Base-by-base conservation (phyloP, 106 monocot species). In the Gastrodia elata region DNA sequence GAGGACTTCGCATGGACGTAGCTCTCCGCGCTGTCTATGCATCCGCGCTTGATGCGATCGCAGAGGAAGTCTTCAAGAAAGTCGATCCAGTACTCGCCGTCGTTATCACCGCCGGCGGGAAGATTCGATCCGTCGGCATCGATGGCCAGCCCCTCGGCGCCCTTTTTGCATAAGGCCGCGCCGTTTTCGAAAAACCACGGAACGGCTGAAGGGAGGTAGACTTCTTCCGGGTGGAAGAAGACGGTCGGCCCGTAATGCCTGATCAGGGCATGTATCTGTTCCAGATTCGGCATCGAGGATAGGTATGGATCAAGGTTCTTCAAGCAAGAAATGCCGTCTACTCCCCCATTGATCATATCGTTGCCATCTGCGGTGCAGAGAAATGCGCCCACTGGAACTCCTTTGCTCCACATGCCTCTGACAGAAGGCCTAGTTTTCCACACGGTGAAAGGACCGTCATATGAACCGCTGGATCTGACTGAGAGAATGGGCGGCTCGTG, bases 71-170 rank as follows among this genome's bases (percentile, higher is more conserved):
- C 77, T 3, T 18, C 40, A n/a, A 91, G 94, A 6, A 94, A 81
- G 81, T 91, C 91, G 5, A 94, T 48, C 94, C 94, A 94, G 81
- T 84, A 91, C 28, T 32, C 49, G 26, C 87, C 87, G 49, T 94
- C 91, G 74, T 81, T 83, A 0, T 79, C 64, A 20, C 89, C 87
- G 5, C 89, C 94, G 25, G 83, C 85, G 0, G 94, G 94, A 49
- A 94, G 89, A 74, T 89, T 89, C 55, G 84, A 71, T 0, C 94
- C 94, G 6, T 68, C 68, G 8, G 78, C 27, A 4, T 73, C 74
- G 34, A 91, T 71, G 3, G 71, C 37, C 1, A 36, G 72, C 1
- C 85, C 72, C 10, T 56, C 32, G 15, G 20, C 73, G 82, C 85
- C 87, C 74, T 83, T 91, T 30, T 88, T 52, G 72, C 84, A 89